phyloP scores from a whole-genome alignment of 2,329 filamentous ascomycete genomes.

The Ustilaginoidea virens region DNA sequence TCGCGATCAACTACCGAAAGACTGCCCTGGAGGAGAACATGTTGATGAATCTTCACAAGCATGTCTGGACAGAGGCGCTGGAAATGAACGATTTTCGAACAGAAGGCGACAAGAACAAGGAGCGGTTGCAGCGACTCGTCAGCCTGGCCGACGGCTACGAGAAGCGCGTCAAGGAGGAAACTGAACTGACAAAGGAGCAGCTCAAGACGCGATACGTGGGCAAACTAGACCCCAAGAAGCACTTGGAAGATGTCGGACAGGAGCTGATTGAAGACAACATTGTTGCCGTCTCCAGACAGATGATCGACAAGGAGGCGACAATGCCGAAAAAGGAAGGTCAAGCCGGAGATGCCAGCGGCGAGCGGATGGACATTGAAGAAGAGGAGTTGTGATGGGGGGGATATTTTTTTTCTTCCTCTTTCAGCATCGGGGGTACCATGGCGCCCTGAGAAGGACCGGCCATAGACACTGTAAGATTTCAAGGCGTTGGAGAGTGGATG shows the following conservation, averaged over 20 bases:
- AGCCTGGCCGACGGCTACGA: slow-evolving; percentile 89
- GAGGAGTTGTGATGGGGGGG: too few species aligned
- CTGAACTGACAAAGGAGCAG: slow-evolving; percentile 90
- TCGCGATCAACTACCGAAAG: slow-evolving; percentile 96
- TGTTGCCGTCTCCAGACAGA: slow-evolving; percentile 91
- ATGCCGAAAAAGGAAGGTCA: slow-evolving; percentile 57
- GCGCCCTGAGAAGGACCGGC: too few species aligned
- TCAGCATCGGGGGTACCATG: too few species aligned
- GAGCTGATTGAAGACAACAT: slow-evolving; percentile 99
- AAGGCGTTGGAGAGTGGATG: too few species aligned
- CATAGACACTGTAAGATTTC: slow-evolving; percentile 18
- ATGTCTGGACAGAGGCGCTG: slow-evolving; percentile 95
- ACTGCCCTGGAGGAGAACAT: slow-evolving; percentile 97
- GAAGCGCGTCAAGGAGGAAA: slow-evolving; percentile 98
- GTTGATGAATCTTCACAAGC: slow-evolving; percentile 99
- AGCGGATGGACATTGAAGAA: slow-evolving; percentile 59
- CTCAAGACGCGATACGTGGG: slow-evolving; percentile 97
- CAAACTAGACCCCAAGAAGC: slow-evolving; percentile 98
- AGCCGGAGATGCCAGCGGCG: slow-evolving; percentile 36
- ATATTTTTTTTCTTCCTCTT: too few species aligned
- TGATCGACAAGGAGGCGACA: slow-evolving; percentile 98
- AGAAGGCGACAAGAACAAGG: slow-evolving; percentile 75
- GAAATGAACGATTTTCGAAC: slow-evolving; percentile 91
- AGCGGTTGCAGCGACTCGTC: slow-evolving; percentile 76
- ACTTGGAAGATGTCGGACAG: slow-evolving; percentile 91